phyloP scores from a whole-genome alignment of 2,329 filamentous ascomycete genomes.

The Arthrocladium fulminans region DNA sequence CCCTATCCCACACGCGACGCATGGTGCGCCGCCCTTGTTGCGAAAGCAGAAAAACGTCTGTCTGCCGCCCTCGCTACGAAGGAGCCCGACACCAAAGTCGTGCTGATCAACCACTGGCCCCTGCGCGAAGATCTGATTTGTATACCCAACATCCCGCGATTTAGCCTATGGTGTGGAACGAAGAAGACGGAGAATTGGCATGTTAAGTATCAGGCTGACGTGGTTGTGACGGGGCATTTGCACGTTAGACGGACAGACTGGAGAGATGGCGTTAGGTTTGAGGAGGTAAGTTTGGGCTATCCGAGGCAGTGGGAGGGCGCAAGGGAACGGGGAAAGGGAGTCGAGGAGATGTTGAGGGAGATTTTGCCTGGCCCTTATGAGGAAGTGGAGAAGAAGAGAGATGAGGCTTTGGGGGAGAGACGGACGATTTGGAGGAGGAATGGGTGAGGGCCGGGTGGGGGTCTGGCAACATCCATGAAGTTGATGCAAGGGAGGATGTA shows the following conservation, averaged over 20 bases:
- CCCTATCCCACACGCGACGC: conserved; percentile 18
- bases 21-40: conserved; percentile 18
- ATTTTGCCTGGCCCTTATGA: conserved; percentile 17
- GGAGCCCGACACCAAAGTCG: conserved; percentile 12
- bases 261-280: conserved; percentile 21
- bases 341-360: conserved; percentile 21
- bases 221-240: conserved; percentile 22
- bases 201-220: conserved; percentile 19
- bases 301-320: conserved; percentile 22
- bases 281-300: conserved; percentile 23
- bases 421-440: conserved; percentile 19
- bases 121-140: conserved; percentile 20
- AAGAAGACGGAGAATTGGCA: conserved; percentile 23
- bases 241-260: conserved; percentile 22
- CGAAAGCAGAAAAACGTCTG: conserved; percentile 16
- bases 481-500: no score
- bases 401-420: conserved; percentile 14
- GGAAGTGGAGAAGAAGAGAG: conserved; percentile 13
- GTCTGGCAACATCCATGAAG: no score
- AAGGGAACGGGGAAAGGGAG: conserved; percentile 16
- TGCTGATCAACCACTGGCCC: conserved; percentile 23
- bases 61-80: conserved; percentile 13
- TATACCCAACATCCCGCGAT: conserved; percentile 21
- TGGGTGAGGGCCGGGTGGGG: no score
- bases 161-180: conserved; percentile 23